Conservation (phyloP, 2,329 filamentous ascomycete species). For the Fusarium sp. region DNA sequence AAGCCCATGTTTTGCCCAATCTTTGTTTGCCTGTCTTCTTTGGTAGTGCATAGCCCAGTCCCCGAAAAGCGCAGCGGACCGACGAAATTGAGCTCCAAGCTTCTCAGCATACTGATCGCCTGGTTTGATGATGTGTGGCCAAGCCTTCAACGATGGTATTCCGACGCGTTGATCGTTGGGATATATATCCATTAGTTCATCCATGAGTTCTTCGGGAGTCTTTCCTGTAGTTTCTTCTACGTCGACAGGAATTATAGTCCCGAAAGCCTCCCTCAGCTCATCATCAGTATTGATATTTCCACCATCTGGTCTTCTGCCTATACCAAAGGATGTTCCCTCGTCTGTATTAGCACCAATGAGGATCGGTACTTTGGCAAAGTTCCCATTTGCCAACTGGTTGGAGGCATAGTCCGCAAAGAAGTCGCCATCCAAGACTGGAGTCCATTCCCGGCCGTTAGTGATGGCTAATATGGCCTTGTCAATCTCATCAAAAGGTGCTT, state of each 20-base stretch:
- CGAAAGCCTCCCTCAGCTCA: slow-evolving; percentile 43
- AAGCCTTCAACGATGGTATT: slow-evolving; percentile 51
- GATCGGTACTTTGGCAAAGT: slow-evolving; percentile 53
- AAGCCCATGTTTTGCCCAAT: slow-evolving; percentile 46
- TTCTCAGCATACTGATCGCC: slow-evolving; percentile 42
- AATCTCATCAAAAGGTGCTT: slow-evolving; percentile 48
- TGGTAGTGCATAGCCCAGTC: slow-evolving; percentile 47
- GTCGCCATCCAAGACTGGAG: slow-evolving; percentile 53
- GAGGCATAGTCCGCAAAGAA: slow-evolving; percentile 51
- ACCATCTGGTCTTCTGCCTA: slow-evolving; percentile 31
- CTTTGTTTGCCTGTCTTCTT: slow-evolving; percentile 46
- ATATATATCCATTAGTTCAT: slow-evolving; percentile 46
- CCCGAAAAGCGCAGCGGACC: slow-evolving; percentile 49
- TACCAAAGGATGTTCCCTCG: slow-evolving; percentile 47
- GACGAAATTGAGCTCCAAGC: slow-evolving; percentile 49
- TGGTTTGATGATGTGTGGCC: slow-evolving; percentile 49
- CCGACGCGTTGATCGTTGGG: slow-evolving; percentile 52
- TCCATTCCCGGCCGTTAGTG: slow-evolving; percentile 21
- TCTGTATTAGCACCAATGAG: slow-evolving; percentile 54
- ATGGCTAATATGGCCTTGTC: slow-evolving; percentile 30
- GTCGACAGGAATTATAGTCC: slow-evolving; percentile 13
- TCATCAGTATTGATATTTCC: slow-evolving; percentile 47
- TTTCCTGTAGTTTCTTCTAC: slow-evolving; percentile 39
- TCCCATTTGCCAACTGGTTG: slow-evolving; percentile 49
- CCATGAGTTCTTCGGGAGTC: slow-evolving; percentile 37